These are phyloP conservation scores for Mortierella sp. DNA, from an alignment of 371 early-diverging fungal species.

Conservation along the genomic window DNA sequence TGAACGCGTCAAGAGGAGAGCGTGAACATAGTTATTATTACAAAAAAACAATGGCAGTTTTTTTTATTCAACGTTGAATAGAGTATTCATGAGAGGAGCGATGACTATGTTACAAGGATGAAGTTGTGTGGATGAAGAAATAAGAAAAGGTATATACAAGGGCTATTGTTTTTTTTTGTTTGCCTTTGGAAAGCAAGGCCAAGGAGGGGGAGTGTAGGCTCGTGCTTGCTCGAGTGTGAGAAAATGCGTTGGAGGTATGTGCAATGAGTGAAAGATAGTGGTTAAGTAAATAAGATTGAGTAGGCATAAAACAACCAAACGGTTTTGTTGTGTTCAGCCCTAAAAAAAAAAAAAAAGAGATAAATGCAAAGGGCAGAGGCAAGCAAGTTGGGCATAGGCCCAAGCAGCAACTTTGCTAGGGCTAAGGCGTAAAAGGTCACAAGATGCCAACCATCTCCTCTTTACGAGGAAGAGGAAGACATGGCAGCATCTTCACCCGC, in stretches of 20 bases:
- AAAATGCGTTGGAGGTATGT: not conserved
- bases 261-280: not conserved
- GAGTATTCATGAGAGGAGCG: not conserved
- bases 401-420: no score
- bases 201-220: not conserved
- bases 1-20: not conserved
- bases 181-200: not conserved
- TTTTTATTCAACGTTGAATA: not conserved
- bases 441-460: not conserved
- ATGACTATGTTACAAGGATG: not conserved
- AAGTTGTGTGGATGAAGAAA: not conserved
- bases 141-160: conserved; percentile 4
- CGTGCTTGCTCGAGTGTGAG: not conserved
- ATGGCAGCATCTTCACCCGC: not conserved
- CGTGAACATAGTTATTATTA: not conserved
- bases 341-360: not conserved
- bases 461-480: not conserved
- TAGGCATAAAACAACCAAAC: no score
- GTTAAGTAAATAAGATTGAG: not conserved
- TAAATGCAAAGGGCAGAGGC: not conserved
- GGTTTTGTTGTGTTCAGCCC: not conserved
- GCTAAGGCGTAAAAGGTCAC: not conserved
- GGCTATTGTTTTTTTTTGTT: not conserved
- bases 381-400: no score
- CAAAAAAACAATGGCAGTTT: not conserved